Base-by-base conservation (phyloP, 2,329 filamentous ascomycete species). In the Xylariomycetidae sp. region DNA sequence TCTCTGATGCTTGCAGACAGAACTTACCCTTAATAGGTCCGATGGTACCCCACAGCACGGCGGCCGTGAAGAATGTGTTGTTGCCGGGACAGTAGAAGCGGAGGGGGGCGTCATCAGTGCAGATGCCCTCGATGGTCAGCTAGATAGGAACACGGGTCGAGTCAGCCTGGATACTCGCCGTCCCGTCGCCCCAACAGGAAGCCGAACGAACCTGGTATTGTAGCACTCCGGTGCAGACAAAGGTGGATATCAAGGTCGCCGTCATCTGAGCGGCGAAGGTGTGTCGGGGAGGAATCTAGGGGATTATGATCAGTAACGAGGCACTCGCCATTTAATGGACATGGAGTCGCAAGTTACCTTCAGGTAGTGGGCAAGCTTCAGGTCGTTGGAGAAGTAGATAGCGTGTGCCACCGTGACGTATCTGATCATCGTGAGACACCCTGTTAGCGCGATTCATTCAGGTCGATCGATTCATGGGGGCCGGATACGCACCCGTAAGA, bases 401-500 rank as follows among this genome's bases (percentile, higher is more conserved):
- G 75, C 80, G 54, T 83, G 77, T 12, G 67, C 67, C 76, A 83
- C n/a, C n/a, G n/a, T n/a, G n/a, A n/a, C n/a, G n/a, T n/a, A n/a
- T n/a, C n/a, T n/a, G n/a, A n/a, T n/a, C n/a, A n/a, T n/a, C n/a
- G n/a, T n/a, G n/a, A n/a, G n/a, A n/a, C n/a, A n/a, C n/a, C n/a
- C n/a, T n/a, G n/a, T n/a, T n/a, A n/a, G n/a, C n/a, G n/a, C n/a
- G n/a, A n/a, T n/a, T n/a, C n/a, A n/a, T n/a, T n/a, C n/a, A n/a
- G n/a, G n/a, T n/a, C n/a, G n/a, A n/a, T n/a, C n/a, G n/a, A n/a
- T n/a, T n/a, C n/a, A n/a, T n/a, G n/a, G n/a, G n/a, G n/a, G n/a
- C n/a, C 82, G 59, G 69, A 77, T 36, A 84, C 74, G 53, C 82
- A 84, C 31, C 80, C 78, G 48, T 82, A 86, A 41, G 80, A 83